Evolutionary conservation across 257 asterid genomes (phyloP), one percentile per base, ranked within the genome.

Genomic region (Fraxinus quadrangulata): DNA sequence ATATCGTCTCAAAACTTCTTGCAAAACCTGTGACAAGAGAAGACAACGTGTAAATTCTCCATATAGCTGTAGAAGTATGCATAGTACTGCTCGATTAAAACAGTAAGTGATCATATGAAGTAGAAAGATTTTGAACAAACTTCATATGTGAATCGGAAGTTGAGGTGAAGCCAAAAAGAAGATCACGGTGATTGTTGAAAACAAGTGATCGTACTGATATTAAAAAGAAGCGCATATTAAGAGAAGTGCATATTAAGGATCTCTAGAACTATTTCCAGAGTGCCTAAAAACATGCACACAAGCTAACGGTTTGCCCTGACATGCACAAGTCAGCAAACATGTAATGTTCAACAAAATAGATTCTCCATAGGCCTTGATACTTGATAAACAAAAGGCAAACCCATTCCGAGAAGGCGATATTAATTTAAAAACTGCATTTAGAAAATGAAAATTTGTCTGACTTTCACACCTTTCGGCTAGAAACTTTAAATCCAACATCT

Each of bases 401-500:
- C 24, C 36, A 63, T 19, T 59, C 34, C 26, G 51, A n/a, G 68
- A 51, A 56, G 61, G 68, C 16, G 0, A 23, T 23, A 61, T 21
- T 26, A 45, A 28, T 54, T 66, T 67, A 69, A 71, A 40, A 75
- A 56, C 54, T 61, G 40, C 33, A 54, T 49, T 4, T 30, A 33
- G 24, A 67, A 69, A 14, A 71, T 24, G 2, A 36, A 49, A 31
- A 42, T 66, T 21, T 37, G 42, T 78, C 80, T 74, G 75, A 76
- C 42, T 63, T 42, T 66, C 83, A 71, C 82, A 93, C 99, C 97
- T 93, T 96, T 78, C 98, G 83, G 87, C 98, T 96, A 70, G 99
- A 96, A 84, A 93, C 83, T 85, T 93, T 93, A 83, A 96, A 93
- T 75, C 97, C 98, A 83, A 96, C 97, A 88, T 96, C 99, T 80